phyloP scores from a whole-genome alignment of 495 filamentous ascomycete species.

The Aspergillus biplanus region DNA sequence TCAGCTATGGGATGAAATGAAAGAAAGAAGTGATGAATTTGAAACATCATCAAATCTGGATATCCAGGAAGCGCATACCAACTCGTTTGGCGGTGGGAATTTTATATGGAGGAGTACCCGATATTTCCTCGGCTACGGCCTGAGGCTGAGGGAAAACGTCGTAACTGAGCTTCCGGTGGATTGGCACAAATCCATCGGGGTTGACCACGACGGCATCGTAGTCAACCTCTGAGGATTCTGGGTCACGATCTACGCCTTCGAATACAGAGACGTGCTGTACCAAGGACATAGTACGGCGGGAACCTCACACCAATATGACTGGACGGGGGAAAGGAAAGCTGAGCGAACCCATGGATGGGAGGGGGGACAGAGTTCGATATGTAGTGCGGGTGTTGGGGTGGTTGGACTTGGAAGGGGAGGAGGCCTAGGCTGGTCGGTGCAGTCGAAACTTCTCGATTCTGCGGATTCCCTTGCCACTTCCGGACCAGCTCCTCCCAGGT shows the following conservation, averaged over 20 bases:
- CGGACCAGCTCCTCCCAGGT: not conserved
- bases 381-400: constrained; percentile 8
- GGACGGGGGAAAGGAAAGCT: not conserved
- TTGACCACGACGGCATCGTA: constrained; percentile 11
- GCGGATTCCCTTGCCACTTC: constrained; percentile 2
- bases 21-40: not conserved
- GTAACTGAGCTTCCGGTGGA: constrained; percentile 38
- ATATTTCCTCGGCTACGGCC: constrained; percentile 27
- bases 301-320: not conserved
- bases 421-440: not conserved
- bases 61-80: constrained; percentile 30
- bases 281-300: constrained; percentile 39
- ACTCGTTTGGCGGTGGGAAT: constrained; percentile 56
- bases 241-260: constrained; percentile 45
- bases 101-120: constrained; percentile 50
- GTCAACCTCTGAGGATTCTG: constrained; percentile 24
- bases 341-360: not conserved
- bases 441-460: constrained; percentile 15
- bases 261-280: constrained; percentile 46
- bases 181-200: constrained; percentile 18
- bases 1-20: constrained; percentile 12
- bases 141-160: constrained; percentile 34
- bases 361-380: not conserved
- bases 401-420: not conserved
- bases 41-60: not conserved